Evolutionary conservation across 345 rosid species (phyloP).

Genomic region (Gossypium stocksii): DNA sequence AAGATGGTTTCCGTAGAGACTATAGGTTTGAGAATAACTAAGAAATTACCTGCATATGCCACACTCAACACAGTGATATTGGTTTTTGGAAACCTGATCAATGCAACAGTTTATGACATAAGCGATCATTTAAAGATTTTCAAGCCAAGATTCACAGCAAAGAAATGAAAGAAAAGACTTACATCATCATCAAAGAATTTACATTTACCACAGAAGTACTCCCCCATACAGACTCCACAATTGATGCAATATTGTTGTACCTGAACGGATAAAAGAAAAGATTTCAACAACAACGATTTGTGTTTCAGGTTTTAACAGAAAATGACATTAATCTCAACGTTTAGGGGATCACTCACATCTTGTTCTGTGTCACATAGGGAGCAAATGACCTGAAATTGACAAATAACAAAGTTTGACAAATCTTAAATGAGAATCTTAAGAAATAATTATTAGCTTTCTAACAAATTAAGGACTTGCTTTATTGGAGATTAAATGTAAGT

Average conservation of each 20-base stretch:
- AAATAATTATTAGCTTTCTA: background rate
- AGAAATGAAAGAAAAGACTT: conserved; percentile 9
- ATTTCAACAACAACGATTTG: background rate
- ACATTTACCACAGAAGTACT: conserved; percentile 58
- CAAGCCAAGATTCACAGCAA: background rate
- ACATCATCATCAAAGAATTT: conserved; percentile 72
- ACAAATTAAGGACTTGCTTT: background rate
- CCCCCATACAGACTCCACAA: conserved; percentile 69
- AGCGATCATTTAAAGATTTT: background rate
- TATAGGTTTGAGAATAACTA: background rate
- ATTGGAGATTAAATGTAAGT: background rate
- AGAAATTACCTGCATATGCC: conserved; percentile 58
- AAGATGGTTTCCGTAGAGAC: background rate
- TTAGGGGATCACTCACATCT: conserved; percentile 42
- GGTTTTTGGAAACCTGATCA: conserved; percentile 49
- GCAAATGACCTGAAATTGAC: conserved; percentile 53
- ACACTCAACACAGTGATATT: conserved; percentile 63
- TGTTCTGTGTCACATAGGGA: conserved; percentile 56
- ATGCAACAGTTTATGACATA: background rate
- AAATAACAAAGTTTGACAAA: conserved; percentile 1
- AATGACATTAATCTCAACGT: background rate
- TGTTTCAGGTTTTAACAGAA: background rate
- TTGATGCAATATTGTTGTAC: conserved; percentile 49
- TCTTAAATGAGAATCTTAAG: background rate
- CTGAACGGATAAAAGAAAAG: conserved; percentile 24